Evolutionary conservation across 1,284 basidiomycete genomes (phyloP), one percentile per base, ranked within the genome.

Genomic region (Anthracocystis setariae): DNA sequence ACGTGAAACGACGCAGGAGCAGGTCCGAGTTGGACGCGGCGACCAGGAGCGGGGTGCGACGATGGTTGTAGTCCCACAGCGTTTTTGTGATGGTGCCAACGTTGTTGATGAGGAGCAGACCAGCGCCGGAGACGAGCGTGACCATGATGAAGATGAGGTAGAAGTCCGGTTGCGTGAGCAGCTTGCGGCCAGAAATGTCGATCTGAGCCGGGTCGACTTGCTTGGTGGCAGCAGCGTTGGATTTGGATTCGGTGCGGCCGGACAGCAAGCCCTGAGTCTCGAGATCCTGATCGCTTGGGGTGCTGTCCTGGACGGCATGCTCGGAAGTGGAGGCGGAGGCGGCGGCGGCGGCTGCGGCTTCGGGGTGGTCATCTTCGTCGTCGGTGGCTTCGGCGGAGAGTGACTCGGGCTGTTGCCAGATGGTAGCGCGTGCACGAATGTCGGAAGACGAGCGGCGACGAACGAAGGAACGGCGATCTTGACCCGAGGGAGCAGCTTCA

Each of bases 41-140:
- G 1, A 67, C 46, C 7, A 67, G 53, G 3, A 51, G 18, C 3
- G 57, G 45, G 18, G 67, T 29, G 20, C 42, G 40, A 8, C 68
- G 70, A 20, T 89, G 87, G 8, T 87, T 87, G 63, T 90, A 86
- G 13, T 90, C 88, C 64, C 89, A 92, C 13, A 97, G 86, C 0
- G 92, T 92, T 79, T 92, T 90, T 0, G 93, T 89, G 81, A 96
- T 92, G 0, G 91, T 90, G n/a, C 93, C 93, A 21, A 93, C 92
- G 74, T 97, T 97, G 84, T 95, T 95, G 85, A 96, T 96, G 77
- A 91, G 94, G 89, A 94, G 92, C 29, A 97, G 75, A 0, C 94
- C 93, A 1, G 91, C 92, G 13, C 94, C 94, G 63, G 89, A 90
- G 61, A 95, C 91, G 44, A 93, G 84, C 0, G 89, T 88, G 48